phyloP scores from a whole-genome alignment of 345 rosid species.

The Hibiscus syriacus region DNA sequence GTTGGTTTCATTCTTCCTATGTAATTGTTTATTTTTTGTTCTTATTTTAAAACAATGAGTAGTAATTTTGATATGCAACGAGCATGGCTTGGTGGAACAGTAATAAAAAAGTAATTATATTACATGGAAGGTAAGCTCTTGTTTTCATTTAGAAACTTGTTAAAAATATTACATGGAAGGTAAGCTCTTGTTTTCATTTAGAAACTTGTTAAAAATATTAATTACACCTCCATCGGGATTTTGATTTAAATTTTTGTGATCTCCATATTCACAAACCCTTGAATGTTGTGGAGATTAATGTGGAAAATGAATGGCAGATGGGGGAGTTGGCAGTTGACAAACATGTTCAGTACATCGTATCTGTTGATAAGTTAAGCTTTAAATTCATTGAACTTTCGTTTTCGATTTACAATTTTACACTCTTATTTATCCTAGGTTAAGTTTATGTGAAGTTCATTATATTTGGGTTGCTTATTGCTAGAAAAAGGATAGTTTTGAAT shows the following conservation, averaged over 20 bases:
- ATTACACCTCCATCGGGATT: not conserved
- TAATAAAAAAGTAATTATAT: too few relatives aligned
- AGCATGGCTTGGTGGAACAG: too few relatives aligned
- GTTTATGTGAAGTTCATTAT: not conserved
- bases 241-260: not conserved
- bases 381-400: not conserved
- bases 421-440: not conserved
- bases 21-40: too few relatives aligned
- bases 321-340: not conserved
- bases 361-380: not conserved
- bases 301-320: not conserved
- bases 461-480: constrained; percentile 17
- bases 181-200: not conserved
- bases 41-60: too few relatives aligned
- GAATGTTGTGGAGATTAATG: not conserved
- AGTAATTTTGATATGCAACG: too few relatives aligned
- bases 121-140: not conserved
- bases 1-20: too few relatives aligned
- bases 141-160: too few relatives aligned
- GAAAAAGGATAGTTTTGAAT: constrained; percentile 77
- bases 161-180: not conserved
- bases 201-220: not conserved
- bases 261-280: not conserved
- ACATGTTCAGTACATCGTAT: constrained; percentile 1
- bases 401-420: not conserved